Base-by-base conservation (phyloP, 83 land plant species). In the Picea abies region DNA sequence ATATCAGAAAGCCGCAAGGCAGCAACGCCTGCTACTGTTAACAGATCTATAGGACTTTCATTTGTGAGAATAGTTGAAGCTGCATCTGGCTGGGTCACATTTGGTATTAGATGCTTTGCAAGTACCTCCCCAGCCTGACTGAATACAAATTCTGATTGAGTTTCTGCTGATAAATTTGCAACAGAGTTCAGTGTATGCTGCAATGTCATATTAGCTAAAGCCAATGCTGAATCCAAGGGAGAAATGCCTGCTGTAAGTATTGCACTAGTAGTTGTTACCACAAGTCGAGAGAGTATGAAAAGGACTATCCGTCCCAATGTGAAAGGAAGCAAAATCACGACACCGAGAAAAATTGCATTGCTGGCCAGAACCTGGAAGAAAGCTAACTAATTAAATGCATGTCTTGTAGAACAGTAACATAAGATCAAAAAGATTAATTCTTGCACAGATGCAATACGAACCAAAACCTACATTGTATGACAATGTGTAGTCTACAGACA, bases 271-370 rank as follows among this genome's bases (percentile, higher is more conserved):
- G 90, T 84, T 78, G 93, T 76, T 6, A 88, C 80, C 80, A 93
- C 81, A 29, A 94, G 16, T 87, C 93, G 88, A 17, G 98, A 92
- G 47, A 89, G 25, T 58, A 94, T 84, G 76, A 87, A 90, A 2
- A 97, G 87, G 9, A 89, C 85, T 16, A 97, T 41, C 58, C 99
- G 91, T 6, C 99, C 99, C 5, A 97, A 69, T 61, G 99, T 90
- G 73, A 97, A 97, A 15, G 99, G 99, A 35, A 97, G 79, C 44
- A 97, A 90, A 14, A 96, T 91, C 10, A 97, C 95, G 17, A 93
- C 88, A 8, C 90, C 99, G 78, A 97, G 91, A 72, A 97, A 97
- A 78, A 97, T 95, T 76, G 97, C 95, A 85, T 97, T 97, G 88
- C 99, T 95, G 69, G 97, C 96, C 75, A 97, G 65, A 77, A 97